Percentiles rank a stretch among this genome's conserved stretches.
phyloP scores from a whole-genome alignment of 1,139 yeast genomes.

The Taphrina confusa region DNA sequence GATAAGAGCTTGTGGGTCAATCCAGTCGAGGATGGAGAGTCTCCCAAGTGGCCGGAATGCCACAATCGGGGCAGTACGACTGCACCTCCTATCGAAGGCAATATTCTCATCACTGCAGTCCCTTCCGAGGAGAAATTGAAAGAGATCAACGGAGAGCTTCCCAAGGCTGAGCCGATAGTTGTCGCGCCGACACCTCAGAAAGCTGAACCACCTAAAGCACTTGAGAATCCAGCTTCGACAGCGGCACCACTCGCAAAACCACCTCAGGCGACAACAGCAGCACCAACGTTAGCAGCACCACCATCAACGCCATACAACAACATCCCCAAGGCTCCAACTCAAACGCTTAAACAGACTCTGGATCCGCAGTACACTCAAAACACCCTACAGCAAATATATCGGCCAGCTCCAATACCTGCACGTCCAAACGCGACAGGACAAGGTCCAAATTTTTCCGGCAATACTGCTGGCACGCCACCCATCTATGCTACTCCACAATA shows the following conservation, averaged over 20 bases:
- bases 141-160: constrained; percentile 8
- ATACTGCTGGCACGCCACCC: constrained; percentile 11
- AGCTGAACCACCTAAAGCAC: background rate
- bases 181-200: constrained; percentile 7
- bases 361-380: background rate
- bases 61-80: constrained; percentile 65
- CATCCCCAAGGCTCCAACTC: background rate
- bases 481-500: constrained; percentile 4
- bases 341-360: background rate
- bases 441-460: background rate
- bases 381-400: constrained; percentile 8
- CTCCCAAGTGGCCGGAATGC: constrained; percentile 1
- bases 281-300: too few species aligned
- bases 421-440: background rate
- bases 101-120: constrained; percentile 43
- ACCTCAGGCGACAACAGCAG: constrained; percentile 2
- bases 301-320: background rate
- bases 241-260: background rate
- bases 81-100: constrained; percentile 92
- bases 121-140: constrained; percentile 7
- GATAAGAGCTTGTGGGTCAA: constrained; percentile 55
- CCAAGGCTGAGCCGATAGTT: constrained; percentile 2
- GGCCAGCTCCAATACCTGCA: background rate
- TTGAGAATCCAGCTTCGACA: background rate
- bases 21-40: constrained; percentile 44